phyloP scores from a whole-genome alignment of 192 early-diverging fungal species.

The Coemansia sp. region DNA sequence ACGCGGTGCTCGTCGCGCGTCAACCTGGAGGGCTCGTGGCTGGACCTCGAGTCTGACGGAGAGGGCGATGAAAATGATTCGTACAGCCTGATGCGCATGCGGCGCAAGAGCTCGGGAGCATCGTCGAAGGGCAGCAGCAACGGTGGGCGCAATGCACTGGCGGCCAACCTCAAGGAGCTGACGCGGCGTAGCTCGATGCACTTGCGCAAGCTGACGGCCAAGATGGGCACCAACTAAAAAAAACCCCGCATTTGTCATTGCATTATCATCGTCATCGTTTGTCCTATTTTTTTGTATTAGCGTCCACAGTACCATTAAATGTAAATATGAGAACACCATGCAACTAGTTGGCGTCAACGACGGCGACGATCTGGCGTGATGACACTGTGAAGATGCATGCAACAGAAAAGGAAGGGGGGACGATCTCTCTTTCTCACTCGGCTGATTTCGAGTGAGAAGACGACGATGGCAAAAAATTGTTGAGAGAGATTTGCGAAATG shows the following conservation, averaged over 20 bases:
- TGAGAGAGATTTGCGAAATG: too few species aligned
- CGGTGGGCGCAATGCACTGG: constrained; percentile 6
- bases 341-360: too few species aligned
- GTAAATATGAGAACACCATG: neutral
- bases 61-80: constrained; percentile 8
- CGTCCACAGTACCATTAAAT: neutral
- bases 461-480: too few species aligned
- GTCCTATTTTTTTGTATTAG: neutral
- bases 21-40: constrained; percentile 37
- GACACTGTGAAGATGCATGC: too few species aligned
- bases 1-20: constrained; percentile 21
- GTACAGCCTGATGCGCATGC: constrained; percentile 8
- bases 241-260: neutral
- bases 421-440: too few species aligned
- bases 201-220: constrained; percentile 23
- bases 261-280: neutral
- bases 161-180: constrained; percentile 19
- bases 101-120: constrained; percentile 25
- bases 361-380: too few species aligned
- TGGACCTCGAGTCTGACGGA: constrained; percentile 32
- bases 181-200: constrained; percentile 21
- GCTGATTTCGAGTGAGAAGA: too few species aligned
- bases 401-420: too few species aligned
- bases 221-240: neutral
- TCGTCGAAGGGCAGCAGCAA: constrained; percentile 8